These are phyloP conservation scores for Plasmodium yoelii DNA, from an alignment of 169 alveolate species.

Conservation along the genomic window DNA sequence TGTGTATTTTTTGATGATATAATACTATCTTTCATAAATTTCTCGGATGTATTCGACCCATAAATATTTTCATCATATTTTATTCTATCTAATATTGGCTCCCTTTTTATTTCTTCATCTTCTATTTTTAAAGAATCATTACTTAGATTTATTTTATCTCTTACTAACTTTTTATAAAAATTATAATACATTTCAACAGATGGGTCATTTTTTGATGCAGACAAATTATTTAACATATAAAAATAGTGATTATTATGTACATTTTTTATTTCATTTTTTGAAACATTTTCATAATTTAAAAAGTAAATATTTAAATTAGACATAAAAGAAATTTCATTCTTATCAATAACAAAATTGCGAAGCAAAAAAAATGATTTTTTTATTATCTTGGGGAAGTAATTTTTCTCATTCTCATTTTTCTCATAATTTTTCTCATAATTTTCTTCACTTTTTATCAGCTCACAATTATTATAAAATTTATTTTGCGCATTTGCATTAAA, in stretches of 20 bases:
- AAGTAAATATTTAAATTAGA: slow-evolving; percentile 21
- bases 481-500: background rate
- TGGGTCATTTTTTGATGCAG: slow-evolving; percentile 28
- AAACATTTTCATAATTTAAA: slow-evolving; percentile 32
- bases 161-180: background rate
- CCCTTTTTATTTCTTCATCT: background rate
- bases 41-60: no score
- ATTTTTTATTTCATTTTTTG: slow-evolving; percentile 41
- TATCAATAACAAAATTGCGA: background rate
- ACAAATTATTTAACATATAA: slow-evolving; percentile 41
- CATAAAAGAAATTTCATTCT: slow-evolving; percentile 38
- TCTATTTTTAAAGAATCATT: background rate
- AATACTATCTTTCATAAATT: no score
- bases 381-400: background rate
- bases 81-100: background rate
- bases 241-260: slow-evolving; percentile 25
- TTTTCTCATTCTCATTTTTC: slow-evolving; percentile 1
- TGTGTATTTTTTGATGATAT: no score
- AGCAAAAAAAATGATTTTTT: background rate
- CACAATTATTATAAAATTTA: background rate
- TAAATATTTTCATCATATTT: background rate
- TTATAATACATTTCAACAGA: slow-evolving; percentile 35
- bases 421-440: slow-evolving; percentile 4
- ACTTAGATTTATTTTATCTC: background rate
- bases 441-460: background rate